These are phyloP conservation scores for Backusella morwellensis DNA, from an alignment of 192 early-diverging fungal species.

Conservation along the genomic window DNA sequence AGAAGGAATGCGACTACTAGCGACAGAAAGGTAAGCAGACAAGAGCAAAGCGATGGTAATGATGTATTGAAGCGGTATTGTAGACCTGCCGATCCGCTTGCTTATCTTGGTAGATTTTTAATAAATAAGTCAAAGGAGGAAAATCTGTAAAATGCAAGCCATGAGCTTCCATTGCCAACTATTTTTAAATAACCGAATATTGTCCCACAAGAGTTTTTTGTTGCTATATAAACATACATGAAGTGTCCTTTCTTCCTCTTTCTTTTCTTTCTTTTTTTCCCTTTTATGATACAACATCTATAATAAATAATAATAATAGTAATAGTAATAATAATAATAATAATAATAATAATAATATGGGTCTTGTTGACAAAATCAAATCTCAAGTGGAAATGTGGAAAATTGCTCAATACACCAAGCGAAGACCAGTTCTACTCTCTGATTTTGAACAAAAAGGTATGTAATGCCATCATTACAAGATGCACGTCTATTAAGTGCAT, in stretches of 20 bases:
- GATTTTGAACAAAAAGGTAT: constrained; percentile 26
- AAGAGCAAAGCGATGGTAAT: neutral
- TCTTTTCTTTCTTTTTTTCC: neutral
- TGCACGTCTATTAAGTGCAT: neutral
- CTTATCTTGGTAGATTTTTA: constrained; percentile 45
- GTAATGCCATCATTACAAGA: neutral
- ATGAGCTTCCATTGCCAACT: too few species aligned
- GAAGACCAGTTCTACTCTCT: constrained; percentile 11
- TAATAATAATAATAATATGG: constrained; percentile 5
- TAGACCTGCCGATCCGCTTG: constrained; percentile 47
- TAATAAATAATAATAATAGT: neutral
- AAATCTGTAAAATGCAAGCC: neutral
- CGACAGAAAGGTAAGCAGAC: constrained; percentile 43
- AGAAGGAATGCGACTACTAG: constrained; percentile 50
- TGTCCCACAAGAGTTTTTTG: neutral
- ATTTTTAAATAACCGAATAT: neutral
- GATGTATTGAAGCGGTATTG: neutral
- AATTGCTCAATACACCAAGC: constrained; percentile 21
- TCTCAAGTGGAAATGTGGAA: constrained; percentile 23
- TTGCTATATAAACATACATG: neutral
- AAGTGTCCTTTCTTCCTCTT: neutral
- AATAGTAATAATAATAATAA: neutral
- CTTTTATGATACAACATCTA: neutral
- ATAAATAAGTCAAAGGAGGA: constrained; percentile 19
- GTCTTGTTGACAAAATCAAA: constrained; percentile 18